phyloP scores from a whole-genome alignment of 139 green algal genomes.

The Chlamydomonas sphaeroides region DNA sequence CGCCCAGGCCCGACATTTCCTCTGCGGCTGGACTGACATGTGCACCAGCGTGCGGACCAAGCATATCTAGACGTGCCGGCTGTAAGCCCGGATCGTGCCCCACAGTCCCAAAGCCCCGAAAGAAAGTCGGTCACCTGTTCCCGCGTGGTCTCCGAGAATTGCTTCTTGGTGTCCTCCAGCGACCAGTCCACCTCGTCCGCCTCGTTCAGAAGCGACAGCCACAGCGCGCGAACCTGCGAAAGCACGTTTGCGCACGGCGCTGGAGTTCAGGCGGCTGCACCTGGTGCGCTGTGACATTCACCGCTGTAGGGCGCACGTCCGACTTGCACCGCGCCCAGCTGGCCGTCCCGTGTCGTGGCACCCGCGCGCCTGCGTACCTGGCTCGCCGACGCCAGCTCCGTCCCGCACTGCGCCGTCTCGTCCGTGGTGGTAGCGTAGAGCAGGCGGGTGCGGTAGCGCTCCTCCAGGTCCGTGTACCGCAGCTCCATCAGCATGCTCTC shows the following conservation, averaged over 20 bases:
- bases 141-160: slow-evolving; percentile 74
- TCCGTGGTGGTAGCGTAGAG: slow-evolving; percentile 64
- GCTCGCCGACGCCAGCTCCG: slow-evolving; percentile 49
- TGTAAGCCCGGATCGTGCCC: no score
- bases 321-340: no score
- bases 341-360: no score
- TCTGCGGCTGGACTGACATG: no score
- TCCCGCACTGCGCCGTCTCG: slow-evolving; percentile 41
- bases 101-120: no score
- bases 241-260: no score
- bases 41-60: no score
- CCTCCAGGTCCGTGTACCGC: slow-evolving; percentile 78
- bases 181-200: slow-evolving; percentile 69
- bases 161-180: slow-evolving; percentile 74
- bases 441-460: slow-evolving; percentile 81
- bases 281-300: no score
- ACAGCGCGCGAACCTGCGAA: slow-evolving; percentile 42
- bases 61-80: no score
- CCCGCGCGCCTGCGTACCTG: slow-evolving; percentile 33
- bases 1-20: no score
- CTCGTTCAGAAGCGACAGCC: slow-evolving; percentile 59
- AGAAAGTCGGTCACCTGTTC: slow-evolving; percentile 75
- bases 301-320: no score
- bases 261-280: no score
- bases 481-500: slow-evolving; percentile 82